These are phyloP conservation scores for Rhododendron mucronatum DNA, from an alignment of 148 eudicot genomes.

Conservation along the genomic window DNA sequence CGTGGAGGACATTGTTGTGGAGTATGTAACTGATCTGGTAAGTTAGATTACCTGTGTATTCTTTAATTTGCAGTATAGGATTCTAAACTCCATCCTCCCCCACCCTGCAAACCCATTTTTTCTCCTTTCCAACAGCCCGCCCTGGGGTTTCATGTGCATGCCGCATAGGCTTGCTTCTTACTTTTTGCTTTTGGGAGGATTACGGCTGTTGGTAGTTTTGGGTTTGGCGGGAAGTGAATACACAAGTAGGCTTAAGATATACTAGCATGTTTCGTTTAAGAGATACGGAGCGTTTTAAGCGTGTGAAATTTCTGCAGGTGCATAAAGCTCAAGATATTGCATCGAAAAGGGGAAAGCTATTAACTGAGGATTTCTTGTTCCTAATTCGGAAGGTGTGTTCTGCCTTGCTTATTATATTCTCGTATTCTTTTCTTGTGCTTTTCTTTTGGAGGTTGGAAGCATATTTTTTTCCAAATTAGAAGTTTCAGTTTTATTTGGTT, in stretches of 20 bases:
- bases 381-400: constrained; percentile 75
- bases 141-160: too few relatives aligned
- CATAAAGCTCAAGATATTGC: constrained; percentile 91
- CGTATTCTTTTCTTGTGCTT: background rate
- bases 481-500: background rate
- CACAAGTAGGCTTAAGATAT: background rate
- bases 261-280: background rate
- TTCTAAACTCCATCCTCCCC: background rate
- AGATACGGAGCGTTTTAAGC: background rate
- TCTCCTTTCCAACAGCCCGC: background rate
- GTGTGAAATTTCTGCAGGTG: constrained; percentile 42
- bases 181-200: background rate
- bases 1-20: constrained; percentile 94
- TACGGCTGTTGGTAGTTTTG: background rate
- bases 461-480: background rate
- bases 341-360: constrained; percentile 81
- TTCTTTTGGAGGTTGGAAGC: background rate
- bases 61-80: background rate
- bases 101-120: background rate
- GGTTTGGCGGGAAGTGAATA: background rate
- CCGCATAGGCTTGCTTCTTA: too few relatives aligned
- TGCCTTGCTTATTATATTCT: background rate
- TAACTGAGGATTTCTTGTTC: constrained; percentile 87
- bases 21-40: constrained; percentile 93
- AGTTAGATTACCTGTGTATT: constrained; percentile 16